These are phyloP conservation scores for Botrytis byssoidea DNA, from an alignment of 2,329 filamentous ascomycete species.

Conservation along the genomic window DNA sequence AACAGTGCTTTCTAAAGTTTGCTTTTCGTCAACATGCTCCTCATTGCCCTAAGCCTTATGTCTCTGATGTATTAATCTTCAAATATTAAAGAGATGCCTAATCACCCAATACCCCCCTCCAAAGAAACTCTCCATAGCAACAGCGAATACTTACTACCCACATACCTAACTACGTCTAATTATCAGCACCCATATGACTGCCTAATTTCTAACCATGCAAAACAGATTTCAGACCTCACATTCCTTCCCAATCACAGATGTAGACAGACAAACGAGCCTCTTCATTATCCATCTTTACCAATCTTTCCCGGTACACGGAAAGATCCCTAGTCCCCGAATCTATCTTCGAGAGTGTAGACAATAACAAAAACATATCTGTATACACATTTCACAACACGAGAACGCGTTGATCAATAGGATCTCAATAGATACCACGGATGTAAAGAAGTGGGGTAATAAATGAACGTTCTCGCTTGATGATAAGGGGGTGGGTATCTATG, in stretches of 20 bases:
- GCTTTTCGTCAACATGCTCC: too few relatives aligned
- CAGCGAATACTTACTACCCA: background rate
- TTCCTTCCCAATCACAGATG: background rate
- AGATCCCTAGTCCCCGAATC: background rate
- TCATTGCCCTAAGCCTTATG: too few relatives aligned
- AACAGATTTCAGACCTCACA: background rate
- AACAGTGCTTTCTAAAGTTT: too few relatives aligned
- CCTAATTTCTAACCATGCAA: background rate
- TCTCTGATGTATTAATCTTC: background rate
- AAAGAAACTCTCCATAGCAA: background rate
- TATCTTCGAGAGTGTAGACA: background rate
- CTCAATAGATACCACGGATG: background rate
- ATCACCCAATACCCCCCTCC: background rate
- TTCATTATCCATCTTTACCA: background rate
- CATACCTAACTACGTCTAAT: background rate
- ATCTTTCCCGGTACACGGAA: background rate
- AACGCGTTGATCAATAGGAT: background rate
- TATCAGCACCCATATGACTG: background rate
- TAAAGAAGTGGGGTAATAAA: background rate
- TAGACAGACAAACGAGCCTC: background rate
- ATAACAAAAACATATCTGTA: background rate
- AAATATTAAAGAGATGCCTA: background rate
- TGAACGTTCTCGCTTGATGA: background rate
- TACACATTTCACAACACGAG: background rate
- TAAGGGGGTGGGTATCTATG: background rate